A percentile compares a stretch with the other conserved stretches of the same genome.
These are phyloP conservation scores for Apiospora marii DNA, from an alignment of 2,329 filamentous ascomycete genomes.

Conservation along the genomic window DNA sequence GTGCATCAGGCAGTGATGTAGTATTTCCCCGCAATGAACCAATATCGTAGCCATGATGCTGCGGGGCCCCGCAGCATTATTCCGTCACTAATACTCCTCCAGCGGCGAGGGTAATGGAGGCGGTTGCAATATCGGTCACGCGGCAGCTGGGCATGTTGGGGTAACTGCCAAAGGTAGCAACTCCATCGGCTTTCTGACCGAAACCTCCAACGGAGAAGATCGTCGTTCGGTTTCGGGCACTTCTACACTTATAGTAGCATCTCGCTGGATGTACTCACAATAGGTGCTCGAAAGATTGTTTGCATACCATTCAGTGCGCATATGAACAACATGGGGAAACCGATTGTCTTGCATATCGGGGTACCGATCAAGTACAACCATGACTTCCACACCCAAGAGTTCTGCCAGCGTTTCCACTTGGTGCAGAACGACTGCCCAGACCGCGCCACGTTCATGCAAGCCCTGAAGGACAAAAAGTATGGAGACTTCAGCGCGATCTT, in stretches of 20 bases:
- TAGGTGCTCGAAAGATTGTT: too few relatives aligned
- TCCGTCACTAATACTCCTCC: not conserved
- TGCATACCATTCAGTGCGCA: too few relatives aligned
- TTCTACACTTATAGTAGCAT: too few relatives aligned
- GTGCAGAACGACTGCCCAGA: conserved; percentile 47
- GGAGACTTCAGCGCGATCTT: conserved; percentile 55
- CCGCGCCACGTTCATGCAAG: conserved; percentile 48
- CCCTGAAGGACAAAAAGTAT: conserved; percentile 46
- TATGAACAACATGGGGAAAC: conserved; percentile 33
- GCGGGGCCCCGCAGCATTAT: not conserved
- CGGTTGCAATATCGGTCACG: not conserved
- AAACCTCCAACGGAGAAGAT: not conserved
- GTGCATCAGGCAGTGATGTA: not conserved
- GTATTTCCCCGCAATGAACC: not conserved
- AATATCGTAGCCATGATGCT: not conserved
- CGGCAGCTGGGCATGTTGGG: not conserved
- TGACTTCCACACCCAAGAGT: conserved; percentile 48
- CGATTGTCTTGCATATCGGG: conserved; percentile 52
- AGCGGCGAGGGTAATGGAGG: too few relatives aligned
- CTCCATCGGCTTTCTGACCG: not conserved
- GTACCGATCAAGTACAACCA: conserved; percentile 57
- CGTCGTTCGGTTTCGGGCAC: not conserved
- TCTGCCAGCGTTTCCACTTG: conserved; percentile 49
- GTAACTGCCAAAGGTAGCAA: not conserved
- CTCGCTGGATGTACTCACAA: not conserved